phyloP scores from a whole-genome alignment of 306 rosid species.

The Sechiopsis laciniata region DNA sequence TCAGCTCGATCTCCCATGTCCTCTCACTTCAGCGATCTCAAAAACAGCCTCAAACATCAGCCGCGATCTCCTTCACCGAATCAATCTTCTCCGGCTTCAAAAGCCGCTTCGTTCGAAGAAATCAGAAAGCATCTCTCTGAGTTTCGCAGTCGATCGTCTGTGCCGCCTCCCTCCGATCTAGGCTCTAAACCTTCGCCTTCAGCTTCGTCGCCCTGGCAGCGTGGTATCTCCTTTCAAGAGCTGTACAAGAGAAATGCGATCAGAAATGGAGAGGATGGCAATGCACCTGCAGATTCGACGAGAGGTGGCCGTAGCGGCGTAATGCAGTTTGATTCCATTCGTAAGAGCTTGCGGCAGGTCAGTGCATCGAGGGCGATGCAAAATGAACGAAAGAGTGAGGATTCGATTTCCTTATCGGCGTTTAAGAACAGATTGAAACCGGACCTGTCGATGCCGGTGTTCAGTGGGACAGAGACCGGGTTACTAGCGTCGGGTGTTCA shows the following conservation, averaged over 20 bases:
- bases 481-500: conserved; percentile 34
- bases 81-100: conserved; percentile 17
- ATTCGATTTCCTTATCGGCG: conserved; percentile 3
- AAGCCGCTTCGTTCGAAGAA: conserved; percentile 22
- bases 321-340: conserved; percentile 16
- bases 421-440: conserved; percentile 22
- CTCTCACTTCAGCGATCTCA: conserved; percentile 37
- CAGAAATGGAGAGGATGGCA: conserved; percentile 17
- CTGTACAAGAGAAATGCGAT: conserved; percentile 24
- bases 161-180: conserved; percentile 12
- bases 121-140: conserved; percentile 38
- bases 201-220: conserved; percentile 14
- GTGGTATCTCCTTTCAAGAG: conserved; percentile 33
- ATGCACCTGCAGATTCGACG: neutral
- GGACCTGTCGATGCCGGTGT: conserved; percentile 19
- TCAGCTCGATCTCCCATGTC: conserved; percentile 25
- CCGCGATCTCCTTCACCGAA: conserved; percentile 8
- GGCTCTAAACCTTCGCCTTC: conserved; percentile 11
- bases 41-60: conserved; percentile 29
- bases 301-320: neutral
- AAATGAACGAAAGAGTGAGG: conserved; percentile 12
- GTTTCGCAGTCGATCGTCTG: conserved; percentile 24
- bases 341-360: conserved; percentile 27
- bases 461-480: conserved; percentile 26
- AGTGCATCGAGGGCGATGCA: neutral